These are phyloP conservation scores for Sphagnum fallax DNA, from an alignment of 228 moss, liverwort and hornwort genomes.

Conservation along the genomic window DNA sequence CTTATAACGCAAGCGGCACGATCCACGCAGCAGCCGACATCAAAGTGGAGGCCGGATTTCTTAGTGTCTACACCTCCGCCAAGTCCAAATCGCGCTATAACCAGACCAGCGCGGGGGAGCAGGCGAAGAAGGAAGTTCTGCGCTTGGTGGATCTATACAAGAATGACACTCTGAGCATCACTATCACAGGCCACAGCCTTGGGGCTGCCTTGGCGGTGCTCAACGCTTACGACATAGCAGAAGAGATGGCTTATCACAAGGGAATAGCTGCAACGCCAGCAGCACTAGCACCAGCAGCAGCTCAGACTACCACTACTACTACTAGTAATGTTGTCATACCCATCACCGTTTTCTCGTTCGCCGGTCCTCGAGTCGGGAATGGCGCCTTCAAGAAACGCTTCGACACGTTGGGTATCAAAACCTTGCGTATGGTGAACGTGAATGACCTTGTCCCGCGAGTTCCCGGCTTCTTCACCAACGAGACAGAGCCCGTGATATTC, in stretches of 20 bases:
- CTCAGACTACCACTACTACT: background rate
- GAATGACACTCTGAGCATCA: conserved; percentile 54
- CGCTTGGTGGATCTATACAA: conserved; percentile 29
- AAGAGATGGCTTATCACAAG: conserved; percentile 1
- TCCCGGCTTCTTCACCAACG: conserved; percentile 49
- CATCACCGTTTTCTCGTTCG: conserved; percentile 63
- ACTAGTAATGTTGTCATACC: conserved; percentile 31
- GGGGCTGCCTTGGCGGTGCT: conserved; percentile 55
- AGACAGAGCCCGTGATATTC: conserved; percentile 8
- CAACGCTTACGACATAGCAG: conserved; percentile 54
- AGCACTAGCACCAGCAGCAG: background rate
- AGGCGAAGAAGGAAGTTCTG: conserved; percentile 31
- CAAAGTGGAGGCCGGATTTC: conserved; percentile 48
- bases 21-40: conserved; percentile 7
- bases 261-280: background rate
- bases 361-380: conserved; percentile 74
- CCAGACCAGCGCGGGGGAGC: conserved; percentile 42
- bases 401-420: conserved; percentile 38
- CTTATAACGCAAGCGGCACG: conserved; percentile 17
- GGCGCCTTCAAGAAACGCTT: conserved; percentile 39
- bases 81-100: conserved; percentile 36
- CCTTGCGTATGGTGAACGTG: conserved; percentile 61
- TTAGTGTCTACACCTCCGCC: conserved; percentile 31
- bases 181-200: conserved; percentile 53
- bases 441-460: conserved; percentile 36